phyloP scores from a whole-genome alignment of 2,329 filamentous ascomycete species.

The Dactylellina parvicollis region DNA sequence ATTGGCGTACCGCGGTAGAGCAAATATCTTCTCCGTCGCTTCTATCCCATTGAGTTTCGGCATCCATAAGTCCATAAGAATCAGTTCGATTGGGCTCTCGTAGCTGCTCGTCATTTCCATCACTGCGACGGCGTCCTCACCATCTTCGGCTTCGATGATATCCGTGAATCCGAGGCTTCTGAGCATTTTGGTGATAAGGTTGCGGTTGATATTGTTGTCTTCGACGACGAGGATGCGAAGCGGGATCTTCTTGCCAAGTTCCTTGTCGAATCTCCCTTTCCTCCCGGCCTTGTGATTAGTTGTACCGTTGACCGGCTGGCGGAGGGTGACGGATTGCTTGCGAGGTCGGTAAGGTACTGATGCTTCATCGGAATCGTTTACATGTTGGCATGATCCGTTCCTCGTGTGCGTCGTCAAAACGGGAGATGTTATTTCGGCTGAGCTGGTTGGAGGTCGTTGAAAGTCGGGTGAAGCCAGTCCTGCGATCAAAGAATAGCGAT shows the following conservation, averaged over 20 bases:
- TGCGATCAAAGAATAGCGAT: slow-evolving; percentile 35
- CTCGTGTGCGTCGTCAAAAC: slow-evolving; percentile 31
- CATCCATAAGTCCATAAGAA: slow-evolving; percentile 82
- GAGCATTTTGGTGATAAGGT: slow-evolving; percentile 73
- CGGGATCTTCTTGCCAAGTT: slow-evolving; percentile 70
- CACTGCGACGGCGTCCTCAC: slow-evolving; percentile 72
- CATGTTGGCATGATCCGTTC: slow-evolving; percentile 21
- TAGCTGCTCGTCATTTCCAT: slow-evolving; percentile 65
- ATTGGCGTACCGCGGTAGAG: slow-evolving; percentile 63
- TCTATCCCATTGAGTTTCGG: slow-evolving; percentile 77
- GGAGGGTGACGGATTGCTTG: slow-evolving; percentile 58
- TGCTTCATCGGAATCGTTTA: slow-evolving; percentile 17
- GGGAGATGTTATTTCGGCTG: slow-evolving; percentile 36
- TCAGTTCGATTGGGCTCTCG: slow-evolving; percentile 66
- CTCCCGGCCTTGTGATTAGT: not conserved
- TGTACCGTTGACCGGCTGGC: slow-evolving; percentile 47
- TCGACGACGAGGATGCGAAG: slow-evolving; percentile 76
- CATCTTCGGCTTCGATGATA: slow-evolving; percentile 74
- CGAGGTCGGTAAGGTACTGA: slow-evolving; percentile 42
- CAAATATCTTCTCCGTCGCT: slow-evolving; percentile 71
- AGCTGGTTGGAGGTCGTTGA: slow-evolving; percentile 30
- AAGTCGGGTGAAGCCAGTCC: slow-evolving; percentile 49
- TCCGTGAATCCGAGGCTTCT: slow-evolving; percentile 73
- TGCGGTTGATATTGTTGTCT: slow-evolving; percentile 77
- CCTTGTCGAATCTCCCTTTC: slow-evolving; percentile 65